These are phyloP conservation scores for Solanum neorickii DNA, from an alignment of 257 asterid genomes.

Conservation along the genomic window DNA sequence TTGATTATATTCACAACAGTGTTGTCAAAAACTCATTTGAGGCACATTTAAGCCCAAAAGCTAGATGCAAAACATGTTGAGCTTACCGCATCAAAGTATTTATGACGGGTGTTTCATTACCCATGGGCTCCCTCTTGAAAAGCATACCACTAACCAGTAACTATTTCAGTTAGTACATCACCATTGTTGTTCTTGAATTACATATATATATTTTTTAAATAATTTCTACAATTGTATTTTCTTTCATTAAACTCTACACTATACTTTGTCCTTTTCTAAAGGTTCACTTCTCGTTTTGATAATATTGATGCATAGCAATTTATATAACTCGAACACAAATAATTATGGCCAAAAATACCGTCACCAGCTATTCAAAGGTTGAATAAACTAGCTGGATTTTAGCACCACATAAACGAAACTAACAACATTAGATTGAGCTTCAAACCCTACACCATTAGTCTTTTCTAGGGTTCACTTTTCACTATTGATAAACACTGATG, in stretches of 20 bases:
- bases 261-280: not conserved
- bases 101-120: not conserved
- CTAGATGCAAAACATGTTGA: not conserved
- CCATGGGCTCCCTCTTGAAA: not conserved
- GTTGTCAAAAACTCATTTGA: not conserved
- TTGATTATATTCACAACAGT: not conserved
- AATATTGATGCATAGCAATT: not conserved
- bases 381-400: slow-evolving; percentile 51
- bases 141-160: not conserved
- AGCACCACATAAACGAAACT: slow-evolving; percentile 85
- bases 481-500: not conserved
- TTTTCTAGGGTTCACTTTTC: not conserved
- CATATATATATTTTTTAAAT: not conserved
- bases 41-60: not conserved
- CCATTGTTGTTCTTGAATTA: not conserved
- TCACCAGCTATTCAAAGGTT: not conserved
- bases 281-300: not conserved
- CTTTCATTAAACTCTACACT: not conserved
- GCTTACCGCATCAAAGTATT: not conserved
- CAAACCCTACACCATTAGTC: not conserved
- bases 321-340: not conserved
- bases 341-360: not conserved
- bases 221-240: not conserved
- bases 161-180: not conserved
- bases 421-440: slow-evolving; percentile 38